Evolutionary conservation across 345 rosid genomes (phyloP), one percentile per base, ranked within the genome.

Genomic region (Isatis tinctoria): DNA sequence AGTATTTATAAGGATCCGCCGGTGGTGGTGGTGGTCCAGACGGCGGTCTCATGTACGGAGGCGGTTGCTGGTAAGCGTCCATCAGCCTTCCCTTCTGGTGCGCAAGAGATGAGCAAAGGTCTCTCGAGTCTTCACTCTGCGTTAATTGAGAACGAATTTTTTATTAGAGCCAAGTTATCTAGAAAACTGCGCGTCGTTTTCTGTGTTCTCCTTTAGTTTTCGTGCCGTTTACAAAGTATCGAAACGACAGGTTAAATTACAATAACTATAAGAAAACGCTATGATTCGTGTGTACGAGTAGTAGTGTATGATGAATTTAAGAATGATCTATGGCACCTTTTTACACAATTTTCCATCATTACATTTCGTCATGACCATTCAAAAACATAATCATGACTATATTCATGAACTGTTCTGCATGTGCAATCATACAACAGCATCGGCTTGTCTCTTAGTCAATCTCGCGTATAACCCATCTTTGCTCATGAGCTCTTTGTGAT

Each of bases 391-490:
- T 26, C 58, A 52, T 52, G 58, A 52, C 17, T 58, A 37, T n/a
- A n/a, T 53, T 53, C 60, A 61, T 62, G 30, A 60, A 43, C 44
- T 8, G 58, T 45, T 30, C 11, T 4, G 16, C 54, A 40, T 67
- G 56, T 74, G 54, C 40, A 47, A 79, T 91, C 82, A 91, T 24
- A 87, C 88, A 14, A 91, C 85, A 8, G 97, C 96, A 27, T 95
- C 99, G 0, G 90, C 91, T 85, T 91, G 99, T 80, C 89, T 84
- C 80, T 86, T 91, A 3, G 87, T 86, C 83, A 95, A 81, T 75
- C 83, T 83, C 4, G 99, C 91, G 67, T 95, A 95, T 17, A 91
- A 67, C 49, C 97, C 97, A 63, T 85, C 93, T 74, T 85, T 81
- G 32, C 45, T 79, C 63, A 94, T 84, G 53, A 91, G 95, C 80